phyloP scores from a whole-genome alignment of 2,329 filamentous ascomycete species.

The Cladosporium velox region DNA sequence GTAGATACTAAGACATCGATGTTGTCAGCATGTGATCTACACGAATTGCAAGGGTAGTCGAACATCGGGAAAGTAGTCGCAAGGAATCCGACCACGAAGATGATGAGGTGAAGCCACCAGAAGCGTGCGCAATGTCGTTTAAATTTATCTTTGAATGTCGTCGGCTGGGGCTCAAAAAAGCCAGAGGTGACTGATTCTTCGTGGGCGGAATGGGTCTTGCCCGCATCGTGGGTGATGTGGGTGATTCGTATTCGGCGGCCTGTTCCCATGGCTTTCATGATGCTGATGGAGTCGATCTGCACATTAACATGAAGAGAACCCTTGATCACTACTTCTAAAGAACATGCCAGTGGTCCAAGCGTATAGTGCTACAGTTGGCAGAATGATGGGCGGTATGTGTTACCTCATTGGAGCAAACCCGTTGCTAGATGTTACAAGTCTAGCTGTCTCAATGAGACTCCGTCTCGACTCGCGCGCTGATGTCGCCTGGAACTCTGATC shows the following conservation, averaged over 20 bases:
- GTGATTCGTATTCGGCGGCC: background rate
- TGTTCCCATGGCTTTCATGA: background rate
- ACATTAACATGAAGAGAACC: background rate
- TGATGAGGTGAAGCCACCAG: background rate
- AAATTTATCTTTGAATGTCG: background rate
- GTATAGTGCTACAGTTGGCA: background rate
- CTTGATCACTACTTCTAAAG: background rate
- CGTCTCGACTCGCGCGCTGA: background rate
- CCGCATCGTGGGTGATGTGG: background rate
- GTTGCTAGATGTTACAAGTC: background rate
- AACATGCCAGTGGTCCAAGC: background rate
- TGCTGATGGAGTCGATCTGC: background rate
- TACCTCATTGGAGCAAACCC: background rate
- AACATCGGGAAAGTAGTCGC: background rate
- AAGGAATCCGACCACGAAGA: background rate
- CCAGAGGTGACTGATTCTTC: background rate
- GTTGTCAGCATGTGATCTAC: background rate
- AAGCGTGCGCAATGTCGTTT: background rate
- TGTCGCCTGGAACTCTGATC: background rate
- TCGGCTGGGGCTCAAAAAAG: background rate
- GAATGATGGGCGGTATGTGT: background rate
- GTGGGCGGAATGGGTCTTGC: background rate
- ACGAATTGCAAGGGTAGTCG: background rate
- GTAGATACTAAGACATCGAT: slow-evolving; percentile 43
- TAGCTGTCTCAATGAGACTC: background rate